Conservation (phyloP, 2,329 filamentous ascomycete genomes). For the Fusarium duplospermum region DNA sequence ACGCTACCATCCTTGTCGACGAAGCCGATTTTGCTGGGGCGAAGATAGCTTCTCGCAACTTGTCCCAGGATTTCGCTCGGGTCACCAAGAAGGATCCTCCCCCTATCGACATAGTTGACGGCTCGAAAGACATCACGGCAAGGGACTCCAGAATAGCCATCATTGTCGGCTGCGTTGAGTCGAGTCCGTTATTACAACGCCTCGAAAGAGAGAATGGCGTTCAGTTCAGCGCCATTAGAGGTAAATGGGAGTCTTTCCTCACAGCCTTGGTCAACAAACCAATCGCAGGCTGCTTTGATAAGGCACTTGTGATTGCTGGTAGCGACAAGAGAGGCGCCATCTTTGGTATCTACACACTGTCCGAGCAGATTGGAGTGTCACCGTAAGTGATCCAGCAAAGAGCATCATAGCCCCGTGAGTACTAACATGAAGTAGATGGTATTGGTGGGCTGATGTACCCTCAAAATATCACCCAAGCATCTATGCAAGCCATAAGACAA, state of each 20-base stretch:
- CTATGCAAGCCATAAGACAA: conserved; percentile 7
- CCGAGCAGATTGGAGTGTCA: conserved; percentile 30
- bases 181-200: neutral
- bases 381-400: conserved; percentile 7
- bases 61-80: conserved; percentile 20
- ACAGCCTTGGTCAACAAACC: neutral
- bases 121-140: neutral
- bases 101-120: neutral
- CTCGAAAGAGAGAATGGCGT: neutral
- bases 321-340: conserved; percentile 29
- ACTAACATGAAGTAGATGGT: conserved; percentile 10
- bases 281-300: neutral
- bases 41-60: conserved; percentile 22
- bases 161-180: conserved; percentile 6
- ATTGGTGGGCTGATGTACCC: conserved; percentile 39
- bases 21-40: conserved; percentile 21
- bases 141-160: neutral
- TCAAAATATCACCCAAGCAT: conserved; percentile 8
- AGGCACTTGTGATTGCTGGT: conserved; percentile 8
- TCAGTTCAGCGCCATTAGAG: neutral
- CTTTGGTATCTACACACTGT: conserved; percentile 22
- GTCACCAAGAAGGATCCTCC: conserved; percentile 4
- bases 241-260: conserved; percentile 30
- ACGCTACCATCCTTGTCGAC: conserved; percentile 22
- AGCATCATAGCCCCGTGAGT: accelerated